Evolutionary conservation across 2,329 filamentous ascomycete species (phyloP).

Genomic region (Talaromyces amestolkiae): DNA sequence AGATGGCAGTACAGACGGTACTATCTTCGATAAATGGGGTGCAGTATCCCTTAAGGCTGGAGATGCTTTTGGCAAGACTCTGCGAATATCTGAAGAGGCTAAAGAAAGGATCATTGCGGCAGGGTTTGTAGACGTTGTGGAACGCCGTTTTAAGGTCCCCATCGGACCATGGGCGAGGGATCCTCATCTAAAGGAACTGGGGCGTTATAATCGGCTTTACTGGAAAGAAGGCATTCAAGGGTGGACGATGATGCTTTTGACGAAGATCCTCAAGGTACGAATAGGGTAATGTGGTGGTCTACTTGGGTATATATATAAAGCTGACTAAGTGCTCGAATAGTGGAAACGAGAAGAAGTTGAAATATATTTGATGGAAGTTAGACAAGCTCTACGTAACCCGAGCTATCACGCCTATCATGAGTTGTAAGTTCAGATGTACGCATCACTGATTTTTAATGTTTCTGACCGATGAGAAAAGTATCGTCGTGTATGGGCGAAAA

Average conservation of each 20-base stretch:
- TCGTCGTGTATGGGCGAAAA: constrained; percentile 13
- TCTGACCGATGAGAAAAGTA: constrained; percentile 5
- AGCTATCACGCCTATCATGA: constrained; percentile 17
- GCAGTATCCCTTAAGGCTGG: constrained; percentile 9
- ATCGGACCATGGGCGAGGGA: constrained; percentile 20
- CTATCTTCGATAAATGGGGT: constrained; percentile 15
- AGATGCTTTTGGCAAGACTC: constrained; percentile 12
- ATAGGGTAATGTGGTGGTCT: too few species aligned
- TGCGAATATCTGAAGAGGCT: constrained; percentile 17
- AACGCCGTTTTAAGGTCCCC: constrained; percentile 15
- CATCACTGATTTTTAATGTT: not conserved
- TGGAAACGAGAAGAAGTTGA: constrained; percentile 14
- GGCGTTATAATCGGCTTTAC: constrained; percentile 3
- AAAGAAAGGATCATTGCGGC: constrained; percentile 16
- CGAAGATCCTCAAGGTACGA: constrained; percentile 2
- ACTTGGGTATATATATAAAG: not conserved
- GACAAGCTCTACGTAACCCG: constrained; percentile 1
- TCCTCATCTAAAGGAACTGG: constrained; percentile 16
- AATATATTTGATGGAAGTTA: constrained; percentile 14
- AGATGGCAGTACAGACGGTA: constrained; percentile 21
- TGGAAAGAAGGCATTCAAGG: constrained; percentile 13
- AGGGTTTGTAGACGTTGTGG: constrained; percentile 17
- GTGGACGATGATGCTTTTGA: constrained; percentile 16
- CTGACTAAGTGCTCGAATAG: not conserved
- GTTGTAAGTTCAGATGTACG: constrained; percentile 5